Percentiles rank a stretch among this genome's conserved stretches.
These are phyloP conservation scores for Setaria italica DNA, from an alignment of 202 grass and related monocot species.

Conservation along the genomic window DNA sequence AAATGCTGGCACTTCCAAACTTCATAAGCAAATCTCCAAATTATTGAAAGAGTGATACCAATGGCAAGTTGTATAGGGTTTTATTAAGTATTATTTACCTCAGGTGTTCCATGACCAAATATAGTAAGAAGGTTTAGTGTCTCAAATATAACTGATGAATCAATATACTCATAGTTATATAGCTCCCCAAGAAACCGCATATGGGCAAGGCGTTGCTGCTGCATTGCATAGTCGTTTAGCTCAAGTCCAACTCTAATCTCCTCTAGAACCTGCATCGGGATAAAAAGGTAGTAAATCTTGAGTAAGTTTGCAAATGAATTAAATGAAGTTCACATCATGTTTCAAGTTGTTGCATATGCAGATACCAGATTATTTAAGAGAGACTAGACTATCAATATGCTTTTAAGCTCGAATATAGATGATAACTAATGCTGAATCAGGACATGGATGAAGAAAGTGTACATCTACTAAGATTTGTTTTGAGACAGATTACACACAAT, in stretches of 20 bases:
- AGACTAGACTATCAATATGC: constrained; percentile 8
- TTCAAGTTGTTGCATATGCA: neutral
- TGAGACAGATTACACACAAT: neutral
- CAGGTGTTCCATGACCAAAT: constrained; percentile 69
- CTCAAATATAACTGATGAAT: constrained; percentile 82
- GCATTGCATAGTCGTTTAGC: constrained; percentile 62
- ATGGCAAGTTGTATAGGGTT: no score
- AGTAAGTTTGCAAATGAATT: neutral
- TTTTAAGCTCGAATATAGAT: constrained; percentile 15
- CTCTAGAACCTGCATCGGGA: constrained; percentile 68
- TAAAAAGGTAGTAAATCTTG: constrained; percentile 11
- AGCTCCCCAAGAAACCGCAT: constrained; percentile 82
- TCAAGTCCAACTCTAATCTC: constrained; percentile 80
- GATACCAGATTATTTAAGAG: constrained; percentile 18
- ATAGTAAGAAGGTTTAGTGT: constrained; percentile 68
- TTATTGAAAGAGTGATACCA: no score
- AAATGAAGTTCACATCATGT: constrained; percentile 2
- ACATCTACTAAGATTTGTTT: neutral
- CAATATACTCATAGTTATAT: constrained; percentile 73
- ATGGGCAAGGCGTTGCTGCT: constrained; percentile 59
- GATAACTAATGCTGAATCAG: constrained; percentile 7
- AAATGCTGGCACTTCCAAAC: neutral
- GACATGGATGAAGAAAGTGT: neutral
- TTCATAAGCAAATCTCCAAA: constrained; percentile 8
- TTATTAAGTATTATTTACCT: constrained; percentile 52